phyloP scores from a whole-genome alignment of 352 stramenopile genomes.

The Phytophthora quininea region DNA sequence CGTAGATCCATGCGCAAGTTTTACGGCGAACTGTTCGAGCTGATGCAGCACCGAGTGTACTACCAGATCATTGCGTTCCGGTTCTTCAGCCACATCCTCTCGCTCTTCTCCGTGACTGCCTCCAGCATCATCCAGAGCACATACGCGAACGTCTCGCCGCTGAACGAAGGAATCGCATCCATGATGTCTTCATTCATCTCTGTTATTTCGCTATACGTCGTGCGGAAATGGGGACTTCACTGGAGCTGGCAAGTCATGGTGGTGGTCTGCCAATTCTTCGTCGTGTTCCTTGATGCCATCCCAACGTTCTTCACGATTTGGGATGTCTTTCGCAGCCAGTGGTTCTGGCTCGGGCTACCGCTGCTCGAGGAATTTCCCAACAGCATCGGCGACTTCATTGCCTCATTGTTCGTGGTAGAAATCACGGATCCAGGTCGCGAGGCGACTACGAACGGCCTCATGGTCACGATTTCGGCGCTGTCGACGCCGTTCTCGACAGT shows the following conservation, averaged over 20 bases:
- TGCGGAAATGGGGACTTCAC: constrained; percentile 32
- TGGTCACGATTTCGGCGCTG: constrained; percentile 35
- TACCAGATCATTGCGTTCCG: constrained; percentile 46
- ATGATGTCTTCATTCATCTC: constrained; percentile 42
- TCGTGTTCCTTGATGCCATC: constrained; percentile 45
- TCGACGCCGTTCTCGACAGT: constrained; percentile 46
- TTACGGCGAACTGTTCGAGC: constrained; percentile 33
- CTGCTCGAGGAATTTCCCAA: constrained; percentile 47
- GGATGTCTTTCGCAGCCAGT: constrained; percentile 56
- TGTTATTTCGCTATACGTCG: constrained; percentile 26
- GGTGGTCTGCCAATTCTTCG: constrained; percentile 38
- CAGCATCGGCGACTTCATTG: constrained; percentile 34
- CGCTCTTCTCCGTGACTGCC: constrained; percentile 45
- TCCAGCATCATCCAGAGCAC: constrained; percentile 42
- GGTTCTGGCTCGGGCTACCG: constrained; percentile 58
- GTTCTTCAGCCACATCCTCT: constrained; percentile 45
- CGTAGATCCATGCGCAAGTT: constrained; percentile 14
- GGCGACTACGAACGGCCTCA: constrained; percentile 46
- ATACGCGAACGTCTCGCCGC: constrained; percentile 52
- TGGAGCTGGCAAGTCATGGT: constrained; percentile 55
- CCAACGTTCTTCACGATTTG: constrained; percentile 60
- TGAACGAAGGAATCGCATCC: constrained; percentile 53
- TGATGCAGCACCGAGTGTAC: constrained; percentile 40
- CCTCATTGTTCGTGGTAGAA: constrained; percentile 48
- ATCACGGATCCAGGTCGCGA: constrained; percentile 46